phyloP scores from a whole-genome alignment of 371 early-diverging fungal genomes.

The Mortierella sp. region DNA sequence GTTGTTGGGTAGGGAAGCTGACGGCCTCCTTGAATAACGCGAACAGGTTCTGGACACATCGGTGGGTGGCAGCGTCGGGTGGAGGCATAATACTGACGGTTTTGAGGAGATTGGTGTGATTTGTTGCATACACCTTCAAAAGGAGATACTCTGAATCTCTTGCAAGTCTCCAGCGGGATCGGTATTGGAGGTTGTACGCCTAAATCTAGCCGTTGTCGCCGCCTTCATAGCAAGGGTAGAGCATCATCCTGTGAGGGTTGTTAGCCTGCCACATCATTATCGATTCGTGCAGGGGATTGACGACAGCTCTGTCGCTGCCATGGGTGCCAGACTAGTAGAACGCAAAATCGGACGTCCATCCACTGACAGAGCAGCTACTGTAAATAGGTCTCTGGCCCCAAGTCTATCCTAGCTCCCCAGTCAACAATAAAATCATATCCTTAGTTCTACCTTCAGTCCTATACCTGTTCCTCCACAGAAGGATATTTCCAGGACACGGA shows the following conservation, averaged over 20 bases:
- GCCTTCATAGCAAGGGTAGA: background rate
- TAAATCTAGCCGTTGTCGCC: background rate
- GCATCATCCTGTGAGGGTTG: background rate
- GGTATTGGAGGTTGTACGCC: background rate
- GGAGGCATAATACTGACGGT: background rate
- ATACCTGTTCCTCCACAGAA: no score
- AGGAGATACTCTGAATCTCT: no score
- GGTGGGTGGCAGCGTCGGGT: background rate
- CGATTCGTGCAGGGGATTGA: background rate
- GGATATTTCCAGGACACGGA: no score
- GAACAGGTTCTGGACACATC: background rate
- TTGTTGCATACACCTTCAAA: background rate
- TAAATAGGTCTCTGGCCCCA: no score
- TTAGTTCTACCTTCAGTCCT: no score
- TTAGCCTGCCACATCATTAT: background rate
- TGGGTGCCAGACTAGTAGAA: background rate
- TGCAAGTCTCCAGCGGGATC: background rate
- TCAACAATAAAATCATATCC: no score
- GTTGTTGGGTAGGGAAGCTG: background rate
- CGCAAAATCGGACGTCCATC: background rate
- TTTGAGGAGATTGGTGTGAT: background rate
- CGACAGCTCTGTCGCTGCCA: background rate
- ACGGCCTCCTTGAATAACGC: no score
- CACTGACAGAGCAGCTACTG: background rate
- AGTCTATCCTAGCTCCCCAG: no score